Evolutionary conservation across 768 basidiomycete genomes (phyloP).

Genomic region (Collybia sordida): DNA sequence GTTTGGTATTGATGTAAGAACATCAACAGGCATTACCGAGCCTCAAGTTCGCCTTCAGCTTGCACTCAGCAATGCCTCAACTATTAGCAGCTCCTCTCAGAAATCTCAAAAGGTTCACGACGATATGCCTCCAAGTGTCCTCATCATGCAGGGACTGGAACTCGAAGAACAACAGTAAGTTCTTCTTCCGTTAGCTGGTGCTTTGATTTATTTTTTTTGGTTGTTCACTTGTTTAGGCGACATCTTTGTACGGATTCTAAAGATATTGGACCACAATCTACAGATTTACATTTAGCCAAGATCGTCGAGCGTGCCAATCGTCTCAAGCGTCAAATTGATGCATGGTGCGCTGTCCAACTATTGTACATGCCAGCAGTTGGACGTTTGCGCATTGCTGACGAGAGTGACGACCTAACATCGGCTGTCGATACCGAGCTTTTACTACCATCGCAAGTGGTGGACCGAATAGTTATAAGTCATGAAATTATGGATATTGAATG

Average conservation of each 20-base stretch:
- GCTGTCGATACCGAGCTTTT: not conserved
- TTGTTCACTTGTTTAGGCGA: not conserved
- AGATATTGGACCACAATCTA: slow-evolving; percentile 10
- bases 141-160: slow-evolving; percentile 14
- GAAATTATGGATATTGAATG: slow-evolving; percentile 10
- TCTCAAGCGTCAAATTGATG: slow-evolving; percentile 10
- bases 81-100: not conserved
- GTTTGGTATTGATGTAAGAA: not conserved
- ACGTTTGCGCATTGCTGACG: not conserved
- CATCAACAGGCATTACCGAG: slow-evolving; percentile 5
- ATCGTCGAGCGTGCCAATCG: slow-evolving; percentile 11
- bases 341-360: slow-evolving; percentile 13
- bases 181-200: not conserved
- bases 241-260: not conserved
- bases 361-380: slow-evolving; percentile 10
- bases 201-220: slow-evolving; percentile 1
- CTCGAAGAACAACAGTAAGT: no score
- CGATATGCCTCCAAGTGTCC: slow-evolving; percentile 11
- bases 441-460: not conserved
- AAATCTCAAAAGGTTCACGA: slow-evolving; percentile 3
- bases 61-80: slow-evolving; percentile 7
- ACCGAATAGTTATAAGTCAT: not conserved
- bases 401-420: not conserved
- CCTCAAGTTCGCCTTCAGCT: slow-evolving; percentile 7
- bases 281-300: slow-evolving; percentile 13